Evolutionary conservation across 1,284 basidiomycete genomes (phyloP), one percentile per base, ranked within the genome.

Genomic region (Tilletia horrida): DNA sequence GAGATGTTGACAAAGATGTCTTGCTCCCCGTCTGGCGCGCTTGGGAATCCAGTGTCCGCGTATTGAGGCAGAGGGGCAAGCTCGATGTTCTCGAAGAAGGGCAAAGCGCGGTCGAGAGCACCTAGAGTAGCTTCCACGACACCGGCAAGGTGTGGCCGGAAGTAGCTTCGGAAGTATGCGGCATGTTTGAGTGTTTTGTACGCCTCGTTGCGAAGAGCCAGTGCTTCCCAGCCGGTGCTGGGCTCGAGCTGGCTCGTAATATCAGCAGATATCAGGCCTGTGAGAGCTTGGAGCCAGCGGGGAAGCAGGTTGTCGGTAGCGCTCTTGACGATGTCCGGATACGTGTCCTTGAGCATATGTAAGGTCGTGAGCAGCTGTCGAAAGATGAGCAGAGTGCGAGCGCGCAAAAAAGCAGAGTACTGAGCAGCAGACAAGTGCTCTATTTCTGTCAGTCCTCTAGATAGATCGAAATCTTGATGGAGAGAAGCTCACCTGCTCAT

Each of bases 271-370:
- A 47, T 29, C 4, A 80, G 44, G 1, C 62, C 59, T 13, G 76
- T 67, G 67, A 81, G 73, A 9, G 73, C 72, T 9, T 65, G 40
- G 2, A 80, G 69, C 95, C 95, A 98, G 14, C 89, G 85, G 0
- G 93, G 92, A 4, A 96, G 86, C 61, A 97, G 88, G 44, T 88
- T 87, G 35, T 87, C 87, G 14, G 88, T 87, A 0, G 93, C 92
- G 75, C 91, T 88, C 76, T 91, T 90, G 55, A 92, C 91, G 0
- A 91, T 87, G 62, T 90, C 88, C 0, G 93, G 91, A 75, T 93
- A 90, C 74, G 91, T 89, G 52, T 93, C 92, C 80, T 92, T 93
- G 68, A 97, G 92, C 89, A 94, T 97, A 83, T 89, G 93, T 21
- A 97, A 85, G 9, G 92, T 90, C 65, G 88, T 88, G 14, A 97